Conservation (phyloP, 208 protist species). For the Porcisia hertigi region DNA sequence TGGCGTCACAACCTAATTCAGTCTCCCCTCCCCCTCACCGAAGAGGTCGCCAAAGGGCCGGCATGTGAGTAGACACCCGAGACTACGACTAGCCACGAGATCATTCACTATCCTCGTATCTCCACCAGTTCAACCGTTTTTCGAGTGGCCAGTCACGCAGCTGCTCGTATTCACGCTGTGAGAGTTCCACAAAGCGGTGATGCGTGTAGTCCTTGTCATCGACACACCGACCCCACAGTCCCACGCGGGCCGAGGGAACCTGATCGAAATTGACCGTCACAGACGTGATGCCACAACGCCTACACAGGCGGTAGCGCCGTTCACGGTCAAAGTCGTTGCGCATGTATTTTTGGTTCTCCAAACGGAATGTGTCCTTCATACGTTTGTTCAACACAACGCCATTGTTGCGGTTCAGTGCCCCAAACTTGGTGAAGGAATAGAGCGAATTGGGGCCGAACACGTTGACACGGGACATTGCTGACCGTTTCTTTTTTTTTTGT, state of each 20-base stretch:
- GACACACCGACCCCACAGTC: constrained; percentile 82
- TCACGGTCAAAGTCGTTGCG: constrained; percentile 63
- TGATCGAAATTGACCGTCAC: constrained; percentile 87
- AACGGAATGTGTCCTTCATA: constrained; percentile 76
- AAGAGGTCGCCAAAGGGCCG: not conserved
- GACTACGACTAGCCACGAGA: not conserved
- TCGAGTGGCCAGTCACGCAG: constrained; percentile 72
- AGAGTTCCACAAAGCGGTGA: constrained; percentile 72
- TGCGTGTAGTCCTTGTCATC: constrained; percentile 89
- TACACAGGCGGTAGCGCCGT: constrained; percentile 84
- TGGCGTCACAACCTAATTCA: not conserved
- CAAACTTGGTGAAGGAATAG: constrained; percentile 89
- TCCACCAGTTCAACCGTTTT: constrained; percentile 83
- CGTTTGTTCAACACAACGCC: constrained; percentile 57
- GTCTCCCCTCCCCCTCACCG: not conserved
- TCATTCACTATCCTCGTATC: constrained; percentile 46
- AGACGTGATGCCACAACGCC: constrained; percentile 79
- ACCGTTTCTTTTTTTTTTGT: not conserved
- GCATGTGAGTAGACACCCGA: not conserved
- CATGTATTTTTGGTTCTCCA: constrained; percentile 88
- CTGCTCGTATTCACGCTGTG: constrained; percentile 73
- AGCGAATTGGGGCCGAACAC: constrained; percentile 83
- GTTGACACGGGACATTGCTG: constrained; percentile 71
- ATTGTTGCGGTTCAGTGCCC: constrained; percentile 53
- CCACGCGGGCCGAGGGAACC: constrained; percentile 81